Evolutionary conservation across 2,329 filamentous ascomycete genomes (phyloP).

Genomic region (Whalleya microplaca): DNA sequence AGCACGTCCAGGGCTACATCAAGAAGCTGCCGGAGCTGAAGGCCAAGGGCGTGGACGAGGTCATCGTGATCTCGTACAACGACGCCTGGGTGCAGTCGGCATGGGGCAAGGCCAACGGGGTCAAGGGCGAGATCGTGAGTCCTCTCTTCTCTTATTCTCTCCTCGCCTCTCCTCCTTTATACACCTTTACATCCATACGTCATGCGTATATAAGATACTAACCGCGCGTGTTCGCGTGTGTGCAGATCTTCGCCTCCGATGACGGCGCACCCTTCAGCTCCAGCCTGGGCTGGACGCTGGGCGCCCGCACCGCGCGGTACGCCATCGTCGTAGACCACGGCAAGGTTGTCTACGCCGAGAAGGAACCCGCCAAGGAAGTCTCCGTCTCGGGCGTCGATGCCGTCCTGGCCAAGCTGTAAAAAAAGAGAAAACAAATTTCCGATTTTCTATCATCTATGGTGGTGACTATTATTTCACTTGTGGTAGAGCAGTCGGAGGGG

Average conservation of each 20-base stretch:
- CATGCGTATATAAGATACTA: neutral
- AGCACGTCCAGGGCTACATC: conserved; percentile 82
- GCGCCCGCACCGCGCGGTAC: conserved; percentile 77
- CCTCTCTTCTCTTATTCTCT: neutral
- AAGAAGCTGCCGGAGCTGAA: conserved; percentile 71
- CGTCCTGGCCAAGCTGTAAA: conserved; percentile 57
- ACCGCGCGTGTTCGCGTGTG: conserved; percentile 2
- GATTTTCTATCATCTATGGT: too few species aligned
- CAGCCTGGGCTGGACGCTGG: conserved; percentile 75
- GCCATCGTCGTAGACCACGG: conserved; percentile 82
- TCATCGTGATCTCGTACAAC: conserved; percentile 83
- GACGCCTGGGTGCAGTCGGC: conserved; percentile 87
- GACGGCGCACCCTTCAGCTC: conserved; percentile 71
- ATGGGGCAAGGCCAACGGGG: conserved; percentile 85
- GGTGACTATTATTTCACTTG: too few species aligned
- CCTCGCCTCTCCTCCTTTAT: neutral
- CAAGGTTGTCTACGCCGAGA: conserved; percentile 80
- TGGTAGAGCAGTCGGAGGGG: too few species aligned
- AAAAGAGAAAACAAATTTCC: too few species aligned
- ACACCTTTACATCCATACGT: conserved; percentile 1
- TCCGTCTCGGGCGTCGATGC: conserved; percentile 54
- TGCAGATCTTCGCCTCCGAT: conserved; percentile 76
- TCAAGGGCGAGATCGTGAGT: conserved; percentile 69
- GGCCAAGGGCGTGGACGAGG: conserved; percentile 79
- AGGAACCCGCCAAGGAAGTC: conserved; percentile 58